Base-by-base conservation (phyloP, 306 rosid species). In the Hippophae rhamnoides region DNA sequence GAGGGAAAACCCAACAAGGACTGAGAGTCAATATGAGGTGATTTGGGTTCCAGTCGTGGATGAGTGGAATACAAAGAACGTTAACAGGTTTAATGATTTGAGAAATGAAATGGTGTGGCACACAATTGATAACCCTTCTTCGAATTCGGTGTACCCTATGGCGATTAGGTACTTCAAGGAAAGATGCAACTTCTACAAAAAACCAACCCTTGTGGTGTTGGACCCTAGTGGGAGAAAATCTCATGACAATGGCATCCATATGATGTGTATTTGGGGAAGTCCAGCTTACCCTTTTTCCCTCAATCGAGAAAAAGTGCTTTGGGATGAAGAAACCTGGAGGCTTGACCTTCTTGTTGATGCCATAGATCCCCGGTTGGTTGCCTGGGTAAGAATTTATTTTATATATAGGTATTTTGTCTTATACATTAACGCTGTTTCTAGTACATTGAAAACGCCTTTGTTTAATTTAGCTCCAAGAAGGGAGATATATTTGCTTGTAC, bases 231-330 rank as follows among this genome's bases (percentile, higher is more conserved):
- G 95, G 4, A 76, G 61, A 51, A 72, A 78, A 41, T 72, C 69
- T 25, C 77, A 83, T 74, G 44, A 38, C 47, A 86, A 86, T 61
- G 95, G 89, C 42, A 54, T 86, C 11, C 83, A 83, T 64, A 74
- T 83, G 82, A 78, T 86, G 85, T 86, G 95, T 78, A 79, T 86
- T 43, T 86, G 84, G 84, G 87, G 95, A 80, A 80, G 85, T 68
- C 0, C 57, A 45, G 86, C 89, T 3, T 81, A 69, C 64, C 95
- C 89, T 43, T 86, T 86, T 66, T 72, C 79, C 11, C 52, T 52
- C 52, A 42, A 14, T 60, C 67, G 43, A 43, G 95, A 86, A 78
- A 72, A 67, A 55, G 41, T 75, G 27, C 73, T 86, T 56, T 86
- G 95, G 89, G 67, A 70, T 47, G 72, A 69, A 9, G 82, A 65